Evolutionary conservation across 2,329 filamentous ascomycete genomes (phyloP).

Genomic region (Ceratocystis destructans): DNA sequence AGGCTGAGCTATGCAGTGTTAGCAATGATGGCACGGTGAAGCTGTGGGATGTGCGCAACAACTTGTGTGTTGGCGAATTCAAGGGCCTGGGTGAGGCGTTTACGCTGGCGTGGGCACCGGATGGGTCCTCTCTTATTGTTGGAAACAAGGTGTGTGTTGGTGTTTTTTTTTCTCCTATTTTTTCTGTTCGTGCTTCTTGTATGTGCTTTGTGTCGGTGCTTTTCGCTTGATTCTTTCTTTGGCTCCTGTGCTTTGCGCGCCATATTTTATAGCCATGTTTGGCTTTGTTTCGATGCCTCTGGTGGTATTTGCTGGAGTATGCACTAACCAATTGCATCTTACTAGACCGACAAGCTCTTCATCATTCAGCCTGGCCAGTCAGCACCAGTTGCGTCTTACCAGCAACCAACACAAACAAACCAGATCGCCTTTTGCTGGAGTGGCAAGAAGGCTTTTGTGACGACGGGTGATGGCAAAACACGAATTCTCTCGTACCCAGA

Average conservation of each 20-base stretch:
- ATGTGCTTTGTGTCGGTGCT: not conserved
- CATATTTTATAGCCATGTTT: not conserved
- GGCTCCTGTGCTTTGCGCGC: no score
- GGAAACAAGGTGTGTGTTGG: slow-evolving; percentile 48
- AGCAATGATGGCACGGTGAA: slow-evolving; percentile 60
- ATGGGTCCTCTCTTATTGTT: slow-evolving; percentile 55
- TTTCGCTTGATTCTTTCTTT: no score
- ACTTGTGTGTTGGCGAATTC: slow-evolving; percentile 55
- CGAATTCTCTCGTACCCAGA: slow-evolving; percentile 56
- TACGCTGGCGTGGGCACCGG: slow-evolving; percentile 59
- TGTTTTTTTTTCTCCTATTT: slow-evolving; percentile 21
- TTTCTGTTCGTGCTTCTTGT: not conserved
- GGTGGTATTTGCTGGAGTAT: not conserved
- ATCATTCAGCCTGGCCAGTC: slow-evolving; percentile 47
- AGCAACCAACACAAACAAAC: slow-evolving; percentile 53
- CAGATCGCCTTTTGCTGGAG: slow-evolving; percentile 62
- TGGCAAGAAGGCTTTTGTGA: slow-evolving; percentile 55
- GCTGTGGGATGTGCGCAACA: slow-evolving; percentile 68
- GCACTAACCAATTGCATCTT: not conserved
- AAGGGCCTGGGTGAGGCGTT: slow-evolving; percentile 53
- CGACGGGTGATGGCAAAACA: slow-evolving; percentile 56
- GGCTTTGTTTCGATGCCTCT: not conserved
- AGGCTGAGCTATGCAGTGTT: slow-evolving; percentile 62
- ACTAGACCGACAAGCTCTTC: slow-evolving; percentile 47
- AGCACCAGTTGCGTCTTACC: slow-evolving; percentile 42